Conservation (phyloP, 163 green algal genomes). For the Picocystis sp. region DNA sequence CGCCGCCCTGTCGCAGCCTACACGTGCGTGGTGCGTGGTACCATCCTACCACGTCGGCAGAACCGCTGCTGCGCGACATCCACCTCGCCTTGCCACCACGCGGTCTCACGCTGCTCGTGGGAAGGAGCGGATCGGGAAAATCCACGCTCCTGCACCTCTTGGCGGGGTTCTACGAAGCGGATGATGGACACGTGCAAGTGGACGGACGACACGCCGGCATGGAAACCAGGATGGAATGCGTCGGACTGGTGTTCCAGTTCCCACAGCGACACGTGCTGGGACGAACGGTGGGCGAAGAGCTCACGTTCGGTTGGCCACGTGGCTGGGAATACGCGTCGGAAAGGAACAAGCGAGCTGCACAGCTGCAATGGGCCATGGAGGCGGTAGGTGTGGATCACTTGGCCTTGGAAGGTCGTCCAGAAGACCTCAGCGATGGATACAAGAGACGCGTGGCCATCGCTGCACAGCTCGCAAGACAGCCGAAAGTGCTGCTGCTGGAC, state of each 20-base stretch:
- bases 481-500: conserved; percentile 72
- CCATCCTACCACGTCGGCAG: background rate
- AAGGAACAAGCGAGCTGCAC: conserved; percentile 26
- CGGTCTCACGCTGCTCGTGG: conserved; percentile 61
- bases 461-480: conserved; percentile 58
- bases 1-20: background rate
- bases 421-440: conserved; percentile 64
- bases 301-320: conserved; percentile 63
- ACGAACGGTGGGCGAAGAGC: conserved; percentile 42
- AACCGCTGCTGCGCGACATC: conserved; percentile 20
- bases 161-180: conserved; percentile 42
- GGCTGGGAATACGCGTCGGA: conserved; percentile 17
- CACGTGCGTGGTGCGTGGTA: conserved; percentile 4
- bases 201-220: background rate
- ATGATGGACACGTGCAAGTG: conserved; percentile 15
- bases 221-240: conserved; percentile 5
- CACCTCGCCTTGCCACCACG: conserved; percentile 43
- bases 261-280: conserved; percentile 86
- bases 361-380: conserved; percentile 32
- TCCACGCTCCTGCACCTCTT: conserved; percentile 72
- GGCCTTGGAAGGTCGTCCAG: conserved; percentile 33
- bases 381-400: conserved; percentile 44
- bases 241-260: conserved; percentile 87
- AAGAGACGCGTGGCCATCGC: conserved; percentile 81
- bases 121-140: conserved; percentile 59